A percentile compares a stretch with the other conserved stretches of the same genome.
phyloP scores from a whole-genome alignment of 2,329 filamentous ascomycete species.

The Pseudopithomyces chartarum region DNA sequence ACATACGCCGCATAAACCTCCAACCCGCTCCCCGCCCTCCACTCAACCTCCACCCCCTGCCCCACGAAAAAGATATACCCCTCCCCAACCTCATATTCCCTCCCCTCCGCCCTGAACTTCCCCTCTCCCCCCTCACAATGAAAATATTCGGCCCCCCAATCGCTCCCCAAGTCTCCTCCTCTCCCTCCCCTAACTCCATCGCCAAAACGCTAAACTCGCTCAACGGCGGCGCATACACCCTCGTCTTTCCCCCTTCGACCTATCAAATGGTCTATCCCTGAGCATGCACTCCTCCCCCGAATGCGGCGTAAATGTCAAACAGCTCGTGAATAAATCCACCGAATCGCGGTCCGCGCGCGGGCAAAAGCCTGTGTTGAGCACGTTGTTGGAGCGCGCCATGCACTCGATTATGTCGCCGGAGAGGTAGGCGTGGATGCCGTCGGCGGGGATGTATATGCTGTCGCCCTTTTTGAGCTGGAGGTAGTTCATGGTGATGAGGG shows the following conservation, averaged over 20 bases:
- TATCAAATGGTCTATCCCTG: slow-evolving; percentile 53
- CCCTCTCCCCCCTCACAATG: slow-evolving; percentile 67
- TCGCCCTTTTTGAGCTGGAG: slow-evolving; percentile 68
- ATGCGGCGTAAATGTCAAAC: slow-evolving; percentile 69
- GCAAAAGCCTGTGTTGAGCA: slow-evolving; percentile 76
- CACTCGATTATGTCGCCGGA: slow-evolving; percentile 77
- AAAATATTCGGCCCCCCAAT: slow-evolving; percentile 67
- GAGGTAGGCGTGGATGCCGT: slow-evolving; percentile 76
- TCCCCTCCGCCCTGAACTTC: slow-evolving; percentile 59
- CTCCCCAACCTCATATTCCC: slow-evolving; percentile 60
- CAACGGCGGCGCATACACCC: slow-evolving; percentile 68
- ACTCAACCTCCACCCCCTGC: slow-evolving; percentile 57
- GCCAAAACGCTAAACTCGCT: slow-evolving; percentile 74
- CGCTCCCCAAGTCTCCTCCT: slow-evolving; percentile 62
- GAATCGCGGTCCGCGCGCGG: slow-evolving; percentile 67
- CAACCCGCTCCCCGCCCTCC: slow-evolving; percentile 51
- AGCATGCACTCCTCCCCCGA: slow-evolving; percentile 62
- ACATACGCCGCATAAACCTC: slow-evolving; percentile 56
- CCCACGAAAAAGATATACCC: slow-evolving; percentile 72
- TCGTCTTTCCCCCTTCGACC: slow-evolving; percentile 65
- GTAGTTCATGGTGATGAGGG: slow-evolving; percentile 76
- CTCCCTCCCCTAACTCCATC: slow-evolving; percentile 60
- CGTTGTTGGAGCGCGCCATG: slow-evolving; percentile 77
- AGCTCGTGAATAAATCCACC: slow-evolving; percentile 66
- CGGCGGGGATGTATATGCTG: slow-evolving; percentile 71